Conservation (phyloP, 805 yeast species). For the Ogataea saltuana region DNA sequence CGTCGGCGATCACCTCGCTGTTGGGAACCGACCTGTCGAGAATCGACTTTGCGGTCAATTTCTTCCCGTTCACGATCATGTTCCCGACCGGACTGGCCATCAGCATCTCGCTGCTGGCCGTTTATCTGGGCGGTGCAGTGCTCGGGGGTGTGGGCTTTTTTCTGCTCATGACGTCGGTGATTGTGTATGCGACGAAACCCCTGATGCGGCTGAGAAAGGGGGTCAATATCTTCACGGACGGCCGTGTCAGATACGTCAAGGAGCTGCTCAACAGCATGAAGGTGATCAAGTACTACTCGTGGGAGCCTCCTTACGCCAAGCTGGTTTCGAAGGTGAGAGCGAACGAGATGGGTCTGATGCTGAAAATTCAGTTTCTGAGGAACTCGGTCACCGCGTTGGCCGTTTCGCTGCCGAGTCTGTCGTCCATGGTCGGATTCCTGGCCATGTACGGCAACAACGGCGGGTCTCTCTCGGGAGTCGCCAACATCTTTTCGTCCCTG, state of each 20-base stretch:
- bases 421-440: slow-evolving; percentile 63
- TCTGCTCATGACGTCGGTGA: slow-evolving; percentile 48
- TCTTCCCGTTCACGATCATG: slow-evolving; percentile 61
- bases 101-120: slow-evolving; percentile 61
- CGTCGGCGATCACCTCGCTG: slow-evolving; percentile 71
- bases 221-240: slow-evolving; percentile 70
- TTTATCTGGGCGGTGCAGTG: slow-evolving; percentile 71
- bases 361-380: slow-evolving; percentile 64
- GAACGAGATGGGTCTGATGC: slow-evolving; percentile 61
- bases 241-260: slow-evolving; percentile 71
- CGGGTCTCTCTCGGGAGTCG: slow-evolving; percentile 47
- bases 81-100: slow-evolving; percentile 67
- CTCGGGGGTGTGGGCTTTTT: slow-evolving; percentile 67
- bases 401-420: slow-evolving; percentile 63
- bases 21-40: slow-evolving; percentile 82
- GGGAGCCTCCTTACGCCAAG: slow-evolving; percentile 80
- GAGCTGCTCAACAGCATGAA: slow-evolving; percentile 80
- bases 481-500: slow-evolving; percentile 67
- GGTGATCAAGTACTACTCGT: slow-evolving; percentile 82
- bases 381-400: slow-evolving; percentile 65
- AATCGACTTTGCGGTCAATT: slow-evolving; percentile 73
- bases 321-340: slow-evolving; percentile 56
- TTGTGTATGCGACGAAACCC: slow-evolving; percentile 49
- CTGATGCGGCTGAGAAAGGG: slow-evolving; percentile 56
- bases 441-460: slow-evolving; percentile 40